Conservation (phyloP, 73 alveolate species). For the Tetrahymena borealis region DNA sequence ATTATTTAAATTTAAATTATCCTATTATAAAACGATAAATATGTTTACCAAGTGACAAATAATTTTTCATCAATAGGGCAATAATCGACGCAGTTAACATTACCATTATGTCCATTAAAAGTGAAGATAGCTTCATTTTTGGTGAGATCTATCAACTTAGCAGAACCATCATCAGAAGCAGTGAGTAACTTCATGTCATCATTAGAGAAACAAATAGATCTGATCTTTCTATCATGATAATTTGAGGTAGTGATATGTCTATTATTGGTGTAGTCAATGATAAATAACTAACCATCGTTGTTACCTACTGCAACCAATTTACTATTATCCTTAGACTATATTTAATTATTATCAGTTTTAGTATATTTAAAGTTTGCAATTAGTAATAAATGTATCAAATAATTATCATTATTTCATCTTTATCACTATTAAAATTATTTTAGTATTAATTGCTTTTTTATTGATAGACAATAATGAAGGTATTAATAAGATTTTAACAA, state of each 20-base stretch:
- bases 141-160: conserved; percentile 16
- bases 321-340: neutral
- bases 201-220: conserved; percentile 18
- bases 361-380: no score
- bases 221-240: conserved; percentile 20
- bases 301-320: conserved; percentile 19
- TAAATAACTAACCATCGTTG: conserved; percentile 25
- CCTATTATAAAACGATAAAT: neutral
- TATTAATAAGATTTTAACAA: neutral
- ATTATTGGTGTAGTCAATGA: conserved; percentile 15
- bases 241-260: conserved; percentile 4
- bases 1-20: no score
- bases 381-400: no score
- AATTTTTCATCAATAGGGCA: conserved; percentile 35
- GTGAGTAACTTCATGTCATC: conserved; percentile 18
- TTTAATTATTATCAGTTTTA: no score
- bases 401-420: no score
- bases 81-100: conserved; percentile 27
- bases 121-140: conserved; percentile 32
- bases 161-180: conserved; percentile 41
- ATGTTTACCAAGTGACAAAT: conserved; percentile 16
- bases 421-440: no score
- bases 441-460: no score
- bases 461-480: no score
- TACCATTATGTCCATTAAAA: neutral